Percentiles rank a stretch among this genome's conserved stretches.
phyloP scores from a whole-genome alignment of 2,329 filamentous ascomycete species.

The Cladophialophora carrionii region DNA sequence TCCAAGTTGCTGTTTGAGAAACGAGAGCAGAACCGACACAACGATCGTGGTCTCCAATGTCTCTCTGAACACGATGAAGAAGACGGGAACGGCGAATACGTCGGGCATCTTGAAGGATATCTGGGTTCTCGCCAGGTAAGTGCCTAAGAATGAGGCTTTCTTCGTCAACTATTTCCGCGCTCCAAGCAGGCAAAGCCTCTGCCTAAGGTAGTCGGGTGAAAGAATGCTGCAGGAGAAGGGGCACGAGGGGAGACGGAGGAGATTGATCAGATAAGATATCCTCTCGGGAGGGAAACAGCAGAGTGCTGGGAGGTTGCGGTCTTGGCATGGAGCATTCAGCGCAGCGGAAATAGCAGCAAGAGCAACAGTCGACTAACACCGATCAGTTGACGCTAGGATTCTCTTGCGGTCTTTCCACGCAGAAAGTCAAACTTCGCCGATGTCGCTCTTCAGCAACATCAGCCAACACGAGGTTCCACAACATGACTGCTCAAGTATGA shows the following conservation, averaged over 20 bases:
- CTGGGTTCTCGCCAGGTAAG: not conserved
- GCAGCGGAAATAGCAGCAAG: not conserved
- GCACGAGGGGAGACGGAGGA: not conserved
- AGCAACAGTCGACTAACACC: not conserved
- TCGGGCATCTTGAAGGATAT: constrained; percentile 55
- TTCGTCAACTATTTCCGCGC: not conserved
- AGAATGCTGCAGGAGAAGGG: constrained; percentile 2
- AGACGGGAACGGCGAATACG: constrained; percentile 79
- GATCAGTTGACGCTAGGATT: not conserved
- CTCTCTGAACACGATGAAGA: constrained; percentile 90
- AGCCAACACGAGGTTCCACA: constrained; percentile 2
- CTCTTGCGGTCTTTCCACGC: not conserved
- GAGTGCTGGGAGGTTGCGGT: not conserved
- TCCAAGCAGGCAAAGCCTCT: not conserved
- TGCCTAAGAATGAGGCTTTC: not conserved
- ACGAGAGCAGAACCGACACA: constrained; percentile 82
- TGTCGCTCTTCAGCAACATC: constrained; percentile 16
- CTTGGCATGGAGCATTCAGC: constrained; percentile 1
- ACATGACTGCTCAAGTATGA: not conserved
- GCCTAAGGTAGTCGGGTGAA: not conserved
- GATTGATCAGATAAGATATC: constrained; percentile 25
- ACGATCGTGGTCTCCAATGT: constrained; percentile 81
- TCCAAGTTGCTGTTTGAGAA: constrained; percentile 78
- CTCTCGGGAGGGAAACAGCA: not conserved
- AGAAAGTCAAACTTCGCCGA: constrained; percentile 13